These are phyloP conservation scores for Fusarium nurragi DNA, from an alignment of 2,329 filamentous ascomycete species.

Conservation along the genomic window DNA sequence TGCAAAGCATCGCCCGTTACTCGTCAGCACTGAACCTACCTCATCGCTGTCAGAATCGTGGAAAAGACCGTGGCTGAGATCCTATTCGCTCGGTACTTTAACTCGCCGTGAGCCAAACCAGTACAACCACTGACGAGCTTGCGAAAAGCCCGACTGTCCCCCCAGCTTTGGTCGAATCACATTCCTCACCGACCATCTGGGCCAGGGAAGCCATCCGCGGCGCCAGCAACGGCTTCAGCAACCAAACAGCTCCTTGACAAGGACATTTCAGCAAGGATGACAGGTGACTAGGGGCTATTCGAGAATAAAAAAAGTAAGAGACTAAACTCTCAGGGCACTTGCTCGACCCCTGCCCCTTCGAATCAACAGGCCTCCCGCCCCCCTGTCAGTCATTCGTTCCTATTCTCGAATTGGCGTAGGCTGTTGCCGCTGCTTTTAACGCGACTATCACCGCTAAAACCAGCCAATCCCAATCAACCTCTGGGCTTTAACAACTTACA, in stretches of 20 bases:
- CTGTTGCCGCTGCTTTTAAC: slow-evolving; percentile 43
- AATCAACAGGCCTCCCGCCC: slow-evolving; percentile 32
- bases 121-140: slow-evolving; percentile 22
- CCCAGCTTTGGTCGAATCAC: slow-evolving; percentile 42
- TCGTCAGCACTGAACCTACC: slow-evolving; percentile 34
- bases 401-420: slow-evolving; percentile 35
- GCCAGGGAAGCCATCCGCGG: slow-evolving; percentile 42
- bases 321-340: slow-evolving; percentile 18
- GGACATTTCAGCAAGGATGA: slow-evolving; percentile 33
- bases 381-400: slow-evolving; percentile 15
- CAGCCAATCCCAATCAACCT: slow-evolving; percentile 38
- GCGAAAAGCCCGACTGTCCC: slow-evolving; percentile 24
- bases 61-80: slow-evolving; percentile 22
- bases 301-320: slow-evolving; percentile 43
- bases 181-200: slow-evolving; percentile 45
- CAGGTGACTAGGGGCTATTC: slow-evolving; percentile 37
- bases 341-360: slow-evolving; percentile 21
- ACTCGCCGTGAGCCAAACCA: slow-evolving; percentile 33
- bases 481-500: slow-evolving; percentile 35
- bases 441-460: slow-evolving; percentile 35
- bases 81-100: slow-evolving; percentile 44
- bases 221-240: slow-evolving; percentile 38
- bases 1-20: slow-evolving; percentile 21
- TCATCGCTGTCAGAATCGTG: slow-evolving; percentile 31
- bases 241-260: slow-evolving; percentile 41